phyloP scores from a whole-genome alignment of 805 yeast genomes.

The Saccharomycopsis microspora region DNA sequence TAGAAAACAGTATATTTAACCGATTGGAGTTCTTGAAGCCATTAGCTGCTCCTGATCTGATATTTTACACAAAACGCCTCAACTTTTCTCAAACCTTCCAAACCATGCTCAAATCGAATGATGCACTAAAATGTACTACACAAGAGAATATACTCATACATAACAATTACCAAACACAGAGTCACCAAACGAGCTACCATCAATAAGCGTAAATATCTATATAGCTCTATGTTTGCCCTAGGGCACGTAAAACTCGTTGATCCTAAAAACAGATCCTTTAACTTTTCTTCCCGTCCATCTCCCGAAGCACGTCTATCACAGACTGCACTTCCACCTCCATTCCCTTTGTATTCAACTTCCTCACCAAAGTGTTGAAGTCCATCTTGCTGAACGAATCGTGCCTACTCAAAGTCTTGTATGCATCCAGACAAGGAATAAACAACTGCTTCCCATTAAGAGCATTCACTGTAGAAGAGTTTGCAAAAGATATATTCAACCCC shows the following conservation, averaged over 20 bases:
- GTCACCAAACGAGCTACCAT: background rate
- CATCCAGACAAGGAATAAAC: slow-evolving; percentile 83
- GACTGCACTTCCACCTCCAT: slow-evolving; percentile 89
- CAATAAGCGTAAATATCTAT: background rate
- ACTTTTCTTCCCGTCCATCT: slow-evolving; percentile 59
- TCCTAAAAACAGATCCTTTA: slow-evolving; percentile 21
- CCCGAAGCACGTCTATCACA: slow-evolving; percentile 75
- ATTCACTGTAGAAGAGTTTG: background rate
- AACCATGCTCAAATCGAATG: too few species aligned
- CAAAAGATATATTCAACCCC: background rate
- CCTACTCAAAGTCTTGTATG: slow-evolving; percentile 75
- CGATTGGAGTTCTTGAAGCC: too few species aligned
- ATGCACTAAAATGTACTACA: too few species aligned
- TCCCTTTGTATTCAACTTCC: slow-evolving; percentile 67
- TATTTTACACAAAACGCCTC: too few species aligned
- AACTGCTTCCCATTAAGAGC: slow-evolving; percentile 25
- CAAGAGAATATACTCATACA: too few species aligned
- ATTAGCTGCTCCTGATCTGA: too few species aligned
- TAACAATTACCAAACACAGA: too few species aligned
- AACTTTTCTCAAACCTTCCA: too few species aligned
- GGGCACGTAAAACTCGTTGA: too few species aligned
- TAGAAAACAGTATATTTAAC: too few species aligned
- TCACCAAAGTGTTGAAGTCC: slow-evolving; percentile 64
- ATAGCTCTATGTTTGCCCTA: background rate
- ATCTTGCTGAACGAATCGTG: slow-evolving; percentile 68